phyloP scores from a whole-genome alignment of 345 rosid species.

The Noccaea caerulescens region DNA sequence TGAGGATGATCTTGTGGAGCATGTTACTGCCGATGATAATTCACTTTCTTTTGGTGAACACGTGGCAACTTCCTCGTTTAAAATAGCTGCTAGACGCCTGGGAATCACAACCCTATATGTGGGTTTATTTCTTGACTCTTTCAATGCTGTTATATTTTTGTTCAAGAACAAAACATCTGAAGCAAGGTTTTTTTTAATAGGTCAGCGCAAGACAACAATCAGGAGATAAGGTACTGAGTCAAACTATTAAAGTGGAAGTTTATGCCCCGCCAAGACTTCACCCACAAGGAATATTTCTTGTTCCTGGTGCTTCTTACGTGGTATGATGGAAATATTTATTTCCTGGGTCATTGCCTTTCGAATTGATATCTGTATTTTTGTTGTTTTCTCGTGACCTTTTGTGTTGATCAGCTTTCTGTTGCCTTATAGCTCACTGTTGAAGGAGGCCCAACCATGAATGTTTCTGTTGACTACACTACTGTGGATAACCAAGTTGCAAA shows the following conservation, averaged over 20 bases:
- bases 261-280: constrained; percentile 77
- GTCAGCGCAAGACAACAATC: constrained; percentile 78
- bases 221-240: constrained; percentile 76
- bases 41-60: constrained; percentile 50
- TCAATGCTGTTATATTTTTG: constrained; percentile 22
- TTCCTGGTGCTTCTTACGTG: constrained; percentile 87
- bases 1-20: constrained; percentile 72
- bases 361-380: constrained; percentile 3
- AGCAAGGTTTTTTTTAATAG: constrained; percentile 48
- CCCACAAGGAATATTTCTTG: constrained; percentile 73
- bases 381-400: constrained; percentile 23
- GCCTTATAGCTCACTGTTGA: constrained; percentile 60
- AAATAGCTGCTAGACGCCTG: constrained; percentile 66
- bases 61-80: constrained; percentile 54
- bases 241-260: constrained; percentile 80
- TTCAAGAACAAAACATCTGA: constrained; percentile 36
- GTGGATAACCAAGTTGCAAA: constrained; percentile 60
- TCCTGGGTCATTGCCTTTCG: constrained; percentile 3
- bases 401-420: constrained; percentile 17
- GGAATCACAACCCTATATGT: constrained; percentile 86
- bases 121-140: constrained; percentile 45
- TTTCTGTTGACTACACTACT: constrained; percentile 61
- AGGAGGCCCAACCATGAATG: constrained; percentile 92
- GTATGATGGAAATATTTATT: constrained; percentile 49
- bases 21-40: constrained; percentile 47